Conservation (phyloP, 169 alveolate species). For the Plasmodium berghei region DNA sequence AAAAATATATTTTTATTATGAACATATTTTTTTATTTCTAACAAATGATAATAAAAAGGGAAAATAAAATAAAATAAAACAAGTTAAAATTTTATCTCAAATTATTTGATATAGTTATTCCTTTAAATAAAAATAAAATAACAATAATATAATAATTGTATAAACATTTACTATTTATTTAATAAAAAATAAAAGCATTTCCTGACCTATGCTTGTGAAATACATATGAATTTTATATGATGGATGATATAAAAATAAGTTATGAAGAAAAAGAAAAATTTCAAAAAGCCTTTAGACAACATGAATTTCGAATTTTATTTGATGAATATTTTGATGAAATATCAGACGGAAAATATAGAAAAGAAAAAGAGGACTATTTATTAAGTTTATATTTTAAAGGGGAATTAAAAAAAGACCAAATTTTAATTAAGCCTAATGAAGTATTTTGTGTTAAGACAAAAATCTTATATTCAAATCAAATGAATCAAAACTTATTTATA, state of each 20-base stretch:
- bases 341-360: constrained; percentile 53
- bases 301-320: constrained; percentile 62
- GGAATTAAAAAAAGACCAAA: constrained; percentile 58
- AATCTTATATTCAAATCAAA: constrained; percentile 54
- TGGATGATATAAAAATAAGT: constrained; percentile 58
- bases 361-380: constrained; percentile 66
- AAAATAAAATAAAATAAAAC: no score
- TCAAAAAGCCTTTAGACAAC: constrained; percentile 73
- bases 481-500: constrained; percentile 36
- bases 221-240: not conserved
- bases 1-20: constrained; percentile 5
- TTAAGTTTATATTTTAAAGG: constrained; percentile 66
- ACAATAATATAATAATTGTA: no score
- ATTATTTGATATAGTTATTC: no score
- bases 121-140: no score
- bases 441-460: constrained; percentile 70
- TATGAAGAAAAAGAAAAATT: constrained; percentile 68
- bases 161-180: no score
- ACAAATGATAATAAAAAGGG: not conserved
- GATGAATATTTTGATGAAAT: constrained; percentile 73
- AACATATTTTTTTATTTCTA: constrained; percentile 10
- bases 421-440: constrained; percentile 46
- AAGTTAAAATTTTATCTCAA: no score
- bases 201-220: no score
- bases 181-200: no score